Percentiles rank a stretch among this genome's conserved stretches.
phyloP scores from a whole-genome alignment of 1,284 basidiomycete genomes.

The Cerrena zonata region DNA sequence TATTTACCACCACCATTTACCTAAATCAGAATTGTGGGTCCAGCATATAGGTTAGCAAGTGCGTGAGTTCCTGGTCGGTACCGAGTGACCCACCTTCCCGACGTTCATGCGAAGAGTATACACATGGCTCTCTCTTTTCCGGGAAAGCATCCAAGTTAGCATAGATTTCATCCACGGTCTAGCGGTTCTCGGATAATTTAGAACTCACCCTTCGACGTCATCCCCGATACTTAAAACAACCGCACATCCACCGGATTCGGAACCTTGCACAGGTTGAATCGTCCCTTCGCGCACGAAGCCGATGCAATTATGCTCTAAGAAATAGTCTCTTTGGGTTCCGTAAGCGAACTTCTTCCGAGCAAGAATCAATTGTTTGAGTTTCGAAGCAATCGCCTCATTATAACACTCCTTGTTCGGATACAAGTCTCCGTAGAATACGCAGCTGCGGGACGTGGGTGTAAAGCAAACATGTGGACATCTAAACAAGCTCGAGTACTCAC shows the following conservation, averaged over 20 bases:
- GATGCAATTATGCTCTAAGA: slow-evolving; percentile 53
- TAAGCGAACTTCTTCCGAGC: slow-evolving; percentile 62
- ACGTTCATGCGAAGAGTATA: slow-evolving; percentile 59
- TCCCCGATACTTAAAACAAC: slow-evolving; percentile 56
- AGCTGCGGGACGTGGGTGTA: slow-evolving; percentile 39
- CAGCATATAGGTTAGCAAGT: background rate
- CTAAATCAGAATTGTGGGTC: slow-evolving; percentile 24
- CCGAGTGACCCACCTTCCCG: slow-evolving; percentile 41
- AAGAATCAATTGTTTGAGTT: slow-evolving; percentile 48
- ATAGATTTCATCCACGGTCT: background rate
- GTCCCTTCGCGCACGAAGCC: slow-evolving; percentile 69
- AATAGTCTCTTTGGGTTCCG: slow-evolving; percentile 57
- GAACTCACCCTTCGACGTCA: slow-evolving; percentile 21
- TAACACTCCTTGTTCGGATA: slow-evolving; percentile 68
- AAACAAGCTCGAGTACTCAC: slow-evolving; percentile 37
- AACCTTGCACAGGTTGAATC: slow-evolving; percentile 31
- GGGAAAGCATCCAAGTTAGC: background rate
- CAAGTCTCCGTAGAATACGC: slow-evolving; percentile 89
- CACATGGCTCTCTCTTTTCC: slow-evolving; percentile 8
- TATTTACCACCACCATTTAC: slow-evolving; percentile 38
- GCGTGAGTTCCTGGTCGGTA: background rate
- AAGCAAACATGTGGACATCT: background rate
- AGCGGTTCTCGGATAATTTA: background rate
- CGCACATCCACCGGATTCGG: slow-evolving; percentile 44
- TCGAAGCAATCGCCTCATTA: slow-evolving; percentile 43